Base-by-base conservation (phyloP, 345 rosid genomes). In the Hypericum perforatum region DNA sequence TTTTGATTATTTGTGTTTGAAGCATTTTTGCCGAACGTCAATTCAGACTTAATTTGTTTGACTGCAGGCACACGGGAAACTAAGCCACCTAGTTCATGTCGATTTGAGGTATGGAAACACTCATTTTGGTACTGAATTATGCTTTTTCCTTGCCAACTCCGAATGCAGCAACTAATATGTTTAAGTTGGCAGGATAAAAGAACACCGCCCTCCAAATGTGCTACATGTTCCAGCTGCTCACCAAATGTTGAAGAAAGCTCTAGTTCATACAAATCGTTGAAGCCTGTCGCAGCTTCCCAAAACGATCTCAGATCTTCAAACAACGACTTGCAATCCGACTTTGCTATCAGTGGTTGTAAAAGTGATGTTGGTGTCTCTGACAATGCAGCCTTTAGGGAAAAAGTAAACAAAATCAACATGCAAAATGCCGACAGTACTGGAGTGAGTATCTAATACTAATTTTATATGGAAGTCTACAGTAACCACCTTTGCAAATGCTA, bases 161-260 rank as follows among this genome's bases (percentile, higher is more conserved):
- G 56, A 61, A 51, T 12, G 40, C 41, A 53, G 12, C 51, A 57
- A 40, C 22, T 57, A 53, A 32, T 52, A n/a, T 40, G 37, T 52
- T 66, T 56, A 47, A 36, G 65, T 52, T 62, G 45, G 54, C 75
- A 83, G 86, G 77, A 65, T 67, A 39, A 49, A 6, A 59, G 66
- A 7, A 52, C 64, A n/a, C 47, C 32, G 37, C 47, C 60, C 49
- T 70, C 76, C 47, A 77, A 73, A 53, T 57, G 66, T 61, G 71
- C 58, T 9, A 60, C 43, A 67, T 72, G 70, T 55, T 72, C 66
- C 52, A 65, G 58, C 55, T 66, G 55, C 65, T 74, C 64, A 40
- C 62, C 70, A 53, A 79, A 76, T 68, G 49, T 74, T 70, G 89
- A 85, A 76, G 90, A 92, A 67, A 81, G 79, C 72, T 64, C 75